Conservation (phyloP, 192 early-diverging fungal genomes). For the Funneliformis geosporum region DNA sequence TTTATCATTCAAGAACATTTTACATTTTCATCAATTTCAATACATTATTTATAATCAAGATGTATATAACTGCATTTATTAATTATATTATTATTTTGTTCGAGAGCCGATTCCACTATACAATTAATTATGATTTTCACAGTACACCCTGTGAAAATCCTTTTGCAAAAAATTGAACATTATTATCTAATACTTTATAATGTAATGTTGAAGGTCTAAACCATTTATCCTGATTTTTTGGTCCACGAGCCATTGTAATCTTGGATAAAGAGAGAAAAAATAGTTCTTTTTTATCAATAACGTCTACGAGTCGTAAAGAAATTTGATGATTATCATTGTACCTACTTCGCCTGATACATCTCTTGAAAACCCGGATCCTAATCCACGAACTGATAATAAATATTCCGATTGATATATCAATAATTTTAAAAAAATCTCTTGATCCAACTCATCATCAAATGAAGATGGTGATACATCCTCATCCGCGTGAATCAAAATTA, state of each 20-base stretch:
- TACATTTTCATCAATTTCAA: neutral
- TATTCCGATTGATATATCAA: conserved; percentile 50
- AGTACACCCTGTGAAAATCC: conserved; percentile 52
- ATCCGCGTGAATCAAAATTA: conserved; percentile 58
- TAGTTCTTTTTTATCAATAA: neutral
- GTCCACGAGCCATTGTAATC: conserved; percentile 54
- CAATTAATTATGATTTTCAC: neutral
- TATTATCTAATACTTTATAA: conserved; percentile 62
- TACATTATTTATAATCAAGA: neutral
- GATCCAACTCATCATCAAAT: conserved; percentile 23
- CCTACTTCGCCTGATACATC: conserved; percentile 60
- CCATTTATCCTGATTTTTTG: conserved; percentile 44
- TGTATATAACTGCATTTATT: neutral
- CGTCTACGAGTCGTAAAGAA: neutral
- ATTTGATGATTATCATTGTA: neutral
- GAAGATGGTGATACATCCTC: conserved; percentile 32
- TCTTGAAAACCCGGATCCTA: conserved; percentile 55
- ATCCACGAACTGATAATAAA: conserved; percentile 50
- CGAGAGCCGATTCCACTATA: neutral
- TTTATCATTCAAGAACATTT: neutral
- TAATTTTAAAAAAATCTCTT: conserved; percentile 50
- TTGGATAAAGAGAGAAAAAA: conserved; percentile 13
- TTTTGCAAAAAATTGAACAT: conserved; percentile 60
- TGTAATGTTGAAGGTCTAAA: conserved; percentile 51
- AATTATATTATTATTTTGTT: neutral